These are phyloP conservation scores for Alternaria sp. DNA, from an alignment of 2,329 filamentous ascomycete species.

Conservation along the genomic window DNA sequence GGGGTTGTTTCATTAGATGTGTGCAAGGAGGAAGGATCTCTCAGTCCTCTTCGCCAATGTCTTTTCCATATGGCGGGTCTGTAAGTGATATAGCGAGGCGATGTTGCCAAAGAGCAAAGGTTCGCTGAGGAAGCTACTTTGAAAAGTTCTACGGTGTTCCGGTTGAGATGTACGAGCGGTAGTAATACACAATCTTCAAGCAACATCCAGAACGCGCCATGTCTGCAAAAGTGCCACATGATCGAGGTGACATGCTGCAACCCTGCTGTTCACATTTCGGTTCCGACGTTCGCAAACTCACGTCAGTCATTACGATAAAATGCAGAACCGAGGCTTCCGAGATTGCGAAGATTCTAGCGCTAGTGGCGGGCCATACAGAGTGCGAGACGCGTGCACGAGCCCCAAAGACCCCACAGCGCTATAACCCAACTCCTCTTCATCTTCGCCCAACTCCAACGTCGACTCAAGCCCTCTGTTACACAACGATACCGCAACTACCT, in stretches of 20 bases:
- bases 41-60: slow-evolving; percentile 29
- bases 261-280: not conserved
- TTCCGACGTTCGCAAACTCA: not conserved
- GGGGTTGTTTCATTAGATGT: slow-evolving; percentile 31
- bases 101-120: slow-evolving; percentile 21
- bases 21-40: slow-evolving; percentile 53
- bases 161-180: slow-evolving; percentile 13
- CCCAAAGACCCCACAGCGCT: slow-evolving; percentile 12
- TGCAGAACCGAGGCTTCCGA: slow-evolving; percentile 8
- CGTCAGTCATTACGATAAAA: not conserved
- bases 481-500: slow-evolving; percentile 1
- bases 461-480: slow-evolving; percentile 10
- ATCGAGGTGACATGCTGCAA: not conserved
- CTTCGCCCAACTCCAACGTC: slow-evolving; percentile 18
- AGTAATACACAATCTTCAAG: slow-evolving; percentile 12
- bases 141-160: slow-evolving; percentile 40
- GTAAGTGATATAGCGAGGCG: slow-evolving; percentile 44
- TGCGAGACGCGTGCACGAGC: slow-evolving; percentile 10
- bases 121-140: slow-evolving; percentile 48
- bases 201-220: not conserved
- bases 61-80: slow-evolving; percentile 9
- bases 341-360: slow-evolving; percentile 18
- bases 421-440: slow-evolving; percentile 25
- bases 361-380: slow-evolving; percentile 2
- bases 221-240: not conserved